Evolutionary conservation across 768 basidiomycete genomes (phyloP).

Genomic region (Pleurotus tuber-regium): DNA sequence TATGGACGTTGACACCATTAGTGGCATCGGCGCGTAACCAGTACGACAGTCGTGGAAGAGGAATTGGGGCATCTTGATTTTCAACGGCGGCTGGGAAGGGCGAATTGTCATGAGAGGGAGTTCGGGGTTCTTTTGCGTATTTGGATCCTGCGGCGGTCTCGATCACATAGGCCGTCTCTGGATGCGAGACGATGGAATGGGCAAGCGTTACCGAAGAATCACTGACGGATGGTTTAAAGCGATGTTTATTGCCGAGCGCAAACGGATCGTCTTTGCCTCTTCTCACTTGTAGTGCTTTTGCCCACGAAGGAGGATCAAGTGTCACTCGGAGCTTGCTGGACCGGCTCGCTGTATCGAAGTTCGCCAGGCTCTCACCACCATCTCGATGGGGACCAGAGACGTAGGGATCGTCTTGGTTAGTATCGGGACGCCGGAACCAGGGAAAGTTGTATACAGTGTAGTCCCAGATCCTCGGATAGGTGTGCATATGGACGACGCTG

Average conservation of each 20-base stretch:
- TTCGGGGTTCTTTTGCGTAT: conserved; percentile 18
- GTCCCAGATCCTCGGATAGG: conserved; percentile 50
- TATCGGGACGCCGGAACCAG: conserved; percentile 46
- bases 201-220: conserved; percentile 8
- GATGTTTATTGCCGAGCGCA: conserved; percentile 12
- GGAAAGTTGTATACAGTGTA: conserved; percentile 47
- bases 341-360: not conserved
- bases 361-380: not conserved
- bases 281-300: conserved; percentile 36
- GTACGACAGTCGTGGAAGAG: conserved; percentile 45
- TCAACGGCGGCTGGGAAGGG: conserved; percentile 39
- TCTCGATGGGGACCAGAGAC: not conserved
- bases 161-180: not conserved
- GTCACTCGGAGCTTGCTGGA: not conserved
- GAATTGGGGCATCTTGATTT: conserved; percentile 56
- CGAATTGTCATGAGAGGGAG: conserved; percentile 10
- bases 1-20: conserved; percentile 23
- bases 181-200: not conserved
- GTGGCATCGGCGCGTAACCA: conserved; percentile 49
- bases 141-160: not conserved
- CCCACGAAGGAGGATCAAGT: conserved; percentile 37
- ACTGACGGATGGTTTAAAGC: conserved; percentile 19
- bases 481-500: conserved; percentile 40
- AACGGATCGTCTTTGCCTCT: conserved; percentile 64
- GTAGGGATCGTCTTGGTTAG: not conserved